Evolutionary conservation across 1,284 basidiomycete genomes (phyloP), one percentile per base, ranked within the genome.

Genomic region (Neonothopanus nambi): DNA sequence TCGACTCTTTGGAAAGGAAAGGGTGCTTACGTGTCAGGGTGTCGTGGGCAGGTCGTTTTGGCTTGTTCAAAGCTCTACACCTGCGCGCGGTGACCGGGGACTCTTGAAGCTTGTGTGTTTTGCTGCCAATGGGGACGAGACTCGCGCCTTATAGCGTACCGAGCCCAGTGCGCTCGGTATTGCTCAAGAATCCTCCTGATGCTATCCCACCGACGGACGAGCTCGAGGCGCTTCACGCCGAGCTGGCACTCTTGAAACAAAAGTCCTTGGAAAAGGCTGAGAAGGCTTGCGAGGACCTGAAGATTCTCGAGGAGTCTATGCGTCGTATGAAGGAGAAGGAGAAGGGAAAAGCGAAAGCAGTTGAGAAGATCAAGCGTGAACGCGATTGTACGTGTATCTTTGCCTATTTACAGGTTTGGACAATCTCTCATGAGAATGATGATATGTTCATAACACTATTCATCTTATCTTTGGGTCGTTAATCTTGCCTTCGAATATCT

Each of bases 291-390:
- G 81, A 86, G 63, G 88, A 91, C 74, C 70, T 88, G 60, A 78
- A 76, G 64, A 77, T 77, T 57, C 82, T 87, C 58, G 82, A 85
- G 60, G 86, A 84, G 67, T 84, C 81, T 43, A 83, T 86, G 79
- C 76, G 82, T 52, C 77, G 80, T 58, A 78, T 89, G 71, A 85
- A 80, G 71, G 87, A 87, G 72, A 84, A 80, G 68, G 85, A 85
- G 69, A 88, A 89, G 70, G 84, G 84, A 3, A 90, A 91, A 68
- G 81, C 79, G 41, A 87, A 80, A 69, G 81, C 79, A 26, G 64
- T 79, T 46, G 84, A 86, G 57, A 87, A 81, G 69, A 71, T 83
- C 48, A 87, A 86, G 70, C 80, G 79, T 59, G 88, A 86, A 65
- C 81, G 75, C 66, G 89, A 80, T 63, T 84, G 84, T 89, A 74